Conservation (phyloP, 768 basidiomycete genomes). For the Rhodotorula paludigena region DNA sequence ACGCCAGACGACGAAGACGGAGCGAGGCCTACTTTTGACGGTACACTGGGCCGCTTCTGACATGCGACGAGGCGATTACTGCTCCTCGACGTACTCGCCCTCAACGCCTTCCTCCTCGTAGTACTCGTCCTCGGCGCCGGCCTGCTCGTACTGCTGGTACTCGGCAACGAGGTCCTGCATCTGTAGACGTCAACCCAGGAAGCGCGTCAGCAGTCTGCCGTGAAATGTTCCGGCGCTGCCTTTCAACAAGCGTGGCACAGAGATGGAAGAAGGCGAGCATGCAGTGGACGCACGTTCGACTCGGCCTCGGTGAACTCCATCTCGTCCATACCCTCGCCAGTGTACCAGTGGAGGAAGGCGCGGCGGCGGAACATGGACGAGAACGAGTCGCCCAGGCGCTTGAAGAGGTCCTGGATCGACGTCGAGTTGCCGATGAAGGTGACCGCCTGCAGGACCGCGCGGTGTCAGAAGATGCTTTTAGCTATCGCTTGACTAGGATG, state of each 20-base stretch:
- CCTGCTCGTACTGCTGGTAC: conserved; percentile 46
- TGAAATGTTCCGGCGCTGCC: no score
- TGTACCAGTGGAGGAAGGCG: conserved; percentile 49
- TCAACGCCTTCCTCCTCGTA: conserved; percentile 28
- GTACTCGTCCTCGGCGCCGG: conserved; percentile 41
- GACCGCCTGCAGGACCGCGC: conserved; percentile 66
- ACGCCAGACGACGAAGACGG: no score
- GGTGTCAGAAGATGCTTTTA: background rate
- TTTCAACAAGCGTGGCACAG: no score
- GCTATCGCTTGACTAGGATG: background rate
- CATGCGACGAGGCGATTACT: no score
- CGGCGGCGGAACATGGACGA: conserved; percentile 86
- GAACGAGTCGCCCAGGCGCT: conserved; percentile 97
- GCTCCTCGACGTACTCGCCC: conserved; percentile 6
- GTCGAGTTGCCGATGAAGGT: conserved; percentile 98
- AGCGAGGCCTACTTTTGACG: no score
- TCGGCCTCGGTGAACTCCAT: conserved; percentile 99
- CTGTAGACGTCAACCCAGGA: no score
- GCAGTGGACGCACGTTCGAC: conserved; percentile 63
- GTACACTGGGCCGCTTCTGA: no score
- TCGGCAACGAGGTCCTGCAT: conserved; percentile 53
- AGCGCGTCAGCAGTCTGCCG: no score
- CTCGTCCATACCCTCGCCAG: conserved; percentile 86
- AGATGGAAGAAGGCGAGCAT: no score
- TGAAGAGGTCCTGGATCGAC: conserved; percentile 96